A percentile compares a stretch with the other conserved stretches of the same genome.
Conservation (phyloP, 2,329 filamentous ascomycete genomes). For the Trichoderma semiorbis region DNA sequence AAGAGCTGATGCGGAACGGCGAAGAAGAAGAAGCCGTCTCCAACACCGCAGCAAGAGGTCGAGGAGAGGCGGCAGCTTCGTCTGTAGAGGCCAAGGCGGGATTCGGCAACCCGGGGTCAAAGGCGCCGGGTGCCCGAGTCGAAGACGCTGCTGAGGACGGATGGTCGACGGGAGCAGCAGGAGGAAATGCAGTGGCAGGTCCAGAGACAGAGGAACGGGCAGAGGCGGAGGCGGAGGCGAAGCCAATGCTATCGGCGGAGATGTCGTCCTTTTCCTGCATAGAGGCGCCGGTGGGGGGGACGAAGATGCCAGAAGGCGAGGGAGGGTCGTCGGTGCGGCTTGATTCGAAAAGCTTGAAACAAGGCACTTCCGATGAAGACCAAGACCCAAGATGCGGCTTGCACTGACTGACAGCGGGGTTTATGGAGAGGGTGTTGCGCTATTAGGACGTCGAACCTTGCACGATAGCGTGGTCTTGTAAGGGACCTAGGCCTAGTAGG, state of each 20-base stretch:
- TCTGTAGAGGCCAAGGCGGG: background rate
- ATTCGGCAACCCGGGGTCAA: background rate
- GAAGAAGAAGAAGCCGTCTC: background rate
- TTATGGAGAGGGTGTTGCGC: constrained; percentile 6
- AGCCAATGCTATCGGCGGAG: constrained; percentile 17
- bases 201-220: background rate
- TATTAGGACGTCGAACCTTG: background rate
- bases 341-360: background rate
- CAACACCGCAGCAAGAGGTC: background rate
- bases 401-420: constrained; percentile 14
- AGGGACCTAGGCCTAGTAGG: constrained; percentile 10
- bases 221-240: constrained; percentile 15
- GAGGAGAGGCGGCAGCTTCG: constrained; percentile 9
- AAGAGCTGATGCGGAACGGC: background rate
- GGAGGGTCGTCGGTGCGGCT: background rate
- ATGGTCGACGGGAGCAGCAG: background rate
- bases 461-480: background rate
- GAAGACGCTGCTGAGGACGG: constrained; percentile 16
- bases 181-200: background rate
- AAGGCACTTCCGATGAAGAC: constrained; percentile 14
- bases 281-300: constrained; percentile 26
- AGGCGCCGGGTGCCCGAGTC: background rate
- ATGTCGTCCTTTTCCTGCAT: constrained; percentile 29
- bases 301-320: constrained; percentile 6
- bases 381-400: constrained; percentile 8